These are phyloP conservation scores for Mycogone perniciosa DNA, from an alignment of 2,329 filamentous ascomycete species.

Conservation along the genomic window DNA sequence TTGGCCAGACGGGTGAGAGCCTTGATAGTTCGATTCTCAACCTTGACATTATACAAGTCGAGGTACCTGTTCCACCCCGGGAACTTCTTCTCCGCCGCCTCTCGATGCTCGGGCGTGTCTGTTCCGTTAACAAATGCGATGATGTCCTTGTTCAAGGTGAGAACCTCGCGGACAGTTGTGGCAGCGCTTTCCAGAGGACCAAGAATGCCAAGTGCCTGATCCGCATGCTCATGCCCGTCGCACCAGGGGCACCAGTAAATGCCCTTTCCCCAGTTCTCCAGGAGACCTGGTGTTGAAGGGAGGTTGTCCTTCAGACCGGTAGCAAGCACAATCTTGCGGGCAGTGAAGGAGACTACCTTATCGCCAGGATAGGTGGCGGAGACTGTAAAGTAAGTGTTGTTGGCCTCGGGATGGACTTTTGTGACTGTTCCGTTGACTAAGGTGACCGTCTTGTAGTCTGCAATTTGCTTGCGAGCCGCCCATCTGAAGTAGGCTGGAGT, in stretches of 20 bases:
- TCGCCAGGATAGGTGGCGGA: conserved; percentile 18
- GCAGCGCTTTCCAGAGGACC: conserved; percentile 38
- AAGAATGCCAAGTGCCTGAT: conserved; percentile 51
- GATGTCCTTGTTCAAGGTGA: conserved; percentile 49
- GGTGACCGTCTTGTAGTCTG: conserved; percentile 42
- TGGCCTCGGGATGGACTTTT: conserved; percentile 31
- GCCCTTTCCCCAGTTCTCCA: conserved; percentile 51
- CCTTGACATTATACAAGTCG: conserved; percentile 39
- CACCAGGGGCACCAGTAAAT: conserved; percentile 62
- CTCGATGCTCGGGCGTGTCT: conserved; percentile 39
- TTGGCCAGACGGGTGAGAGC: conserved; percentile 40
- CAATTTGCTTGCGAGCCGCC: conserved; percentile 46
- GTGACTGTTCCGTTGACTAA: conserved; percentile 48
- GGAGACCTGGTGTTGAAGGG: conserved; percentile 47
- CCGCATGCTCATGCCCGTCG: conserved; percentile 55
- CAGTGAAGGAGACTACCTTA: conserved; percentile 30
- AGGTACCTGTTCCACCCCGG: conserved; percentile 46
- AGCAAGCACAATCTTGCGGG: conserved; percentile 50
- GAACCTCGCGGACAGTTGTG: conserved; percentile 42
- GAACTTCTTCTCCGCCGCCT: conserved; percentile 31
- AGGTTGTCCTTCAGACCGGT: conserved; percentile 52
- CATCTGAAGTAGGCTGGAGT: conserved; percentile 49
- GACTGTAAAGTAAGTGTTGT: conserved; percentile 42
- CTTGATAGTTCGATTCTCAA: conserved; percentile 51
- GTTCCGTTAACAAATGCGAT: conserved; percentile 56